These are phyloP conservation scores for Melanomma pulvis-pyrius DNA, from an alignment of 495 filamentous ascomycete species.

Conservation along the genomic window DNA sequence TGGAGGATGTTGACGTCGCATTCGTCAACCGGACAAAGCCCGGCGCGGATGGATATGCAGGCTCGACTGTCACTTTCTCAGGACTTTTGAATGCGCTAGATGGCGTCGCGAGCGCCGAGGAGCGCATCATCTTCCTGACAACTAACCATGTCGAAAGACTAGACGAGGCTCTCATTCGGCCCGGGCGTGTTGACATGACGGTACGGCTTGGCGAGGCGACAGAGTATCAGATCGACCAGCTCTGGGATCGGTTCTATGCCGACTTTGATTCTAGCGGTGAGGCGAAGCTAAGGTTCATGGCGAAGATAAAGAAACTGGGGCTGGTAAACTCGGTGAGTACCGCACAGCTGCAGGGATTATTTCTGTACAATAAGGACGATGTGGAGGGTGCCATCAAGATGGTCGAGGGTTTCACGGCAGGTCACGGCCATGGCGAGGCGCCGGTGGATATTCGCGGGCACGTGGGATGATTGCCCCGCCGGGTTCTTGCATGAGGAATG, in stretches of 20 bases:
- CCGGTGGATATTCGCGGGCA: constrained; percentile 25
- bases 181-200: constrained; percentile 92
- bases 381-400: constrained; percentile 84
- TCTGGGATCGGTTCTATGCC: constrained; percentile 95
- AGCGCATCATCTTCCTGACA: constrained; percentile 89
- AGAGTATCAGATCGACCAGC: constrained; percentile 75
- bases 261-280: constrained; percentile 68
- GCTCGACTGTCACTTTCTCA: constrained; percentile 92
- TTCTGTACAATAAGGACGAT: constrained; percentile 89
- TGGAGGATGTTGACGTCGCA: constrained; percentile 95
- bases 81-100: constrained; percentile 92
- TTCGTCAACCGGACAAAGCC: constrained; percentile 75
- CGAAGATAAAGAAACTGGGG: constrained; percentile 55
- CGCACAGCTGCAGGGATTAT: constrained; percentile 88
- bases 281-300: constrained; percentile 54
- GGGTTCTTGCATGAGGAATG: neutral
- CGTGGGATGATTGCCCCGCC: constrained; percentile 10
- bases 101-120: constrained; percentile 92
- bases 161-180: constrained; percentile 85
- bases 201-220: constrained; percentile 87
- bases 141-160: constrained; percentile 92
- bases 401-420: constrained; percentile 62
- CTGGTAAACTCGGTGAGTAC: constrained; percentile 71
- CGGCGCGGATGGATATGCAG: constrained; percentile 82
- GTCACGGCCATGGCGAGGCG: neutral